Conservation (phyloP, 176 grass and related monocot species). For the Rhynchospora pubera region DNA sequence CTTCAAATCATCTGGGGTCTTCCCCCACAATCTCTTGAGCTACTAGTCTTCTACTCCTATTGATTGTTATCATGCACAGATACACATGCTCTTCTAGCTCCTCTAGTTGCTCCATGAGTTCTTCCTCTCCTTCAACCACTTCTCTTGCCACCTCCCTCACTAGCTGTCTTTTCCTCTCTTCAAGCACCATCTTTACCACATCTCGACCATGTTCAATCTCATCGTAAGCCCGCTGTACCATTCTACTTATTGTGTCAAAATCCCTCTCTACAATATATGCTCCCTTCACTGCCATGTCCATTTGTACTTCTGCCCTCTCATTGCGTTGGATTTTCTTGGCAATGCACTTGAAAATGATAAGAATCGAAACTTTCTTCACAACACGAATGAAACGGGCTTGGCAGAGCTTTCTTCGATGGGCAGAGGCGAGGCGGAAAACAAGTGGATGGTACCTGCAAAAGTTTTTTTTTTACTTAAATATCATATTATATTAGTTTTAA, state of each 20-base stretch:
- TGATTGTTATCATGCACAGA: constrained; percentile 83
- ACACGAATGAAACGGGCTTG: constrained; percentile 5
- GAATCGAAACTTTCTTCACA: constrained; percentile 17
- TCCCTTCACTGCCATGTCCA: constrained; percentile 70
- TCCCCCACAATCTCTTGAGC: constrained; percentile 29
- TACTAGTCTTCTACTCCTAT: constrained; percentile 63
- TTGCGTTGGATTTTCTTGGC: constrained; percentile 16
- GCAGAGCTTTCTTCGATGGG: constrained; percentile 24
- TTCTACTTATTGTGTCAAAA: constrained; percentile 74
- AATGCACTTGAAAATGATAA: constrained; percentile 27
- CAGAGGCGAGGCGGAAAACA: constrained; percentile 21
- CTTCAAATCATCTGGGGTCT: not conserved
- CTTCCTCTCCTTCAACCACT: constrained; percentile 43
- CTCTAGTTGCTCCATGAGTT: constrained; percentile 45
- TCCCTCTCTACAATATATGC: constrained; percentile 78
- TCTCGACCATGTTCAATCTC: constrained; percentile 85
- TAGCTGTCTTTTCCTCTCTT: constrained; percentile 27
- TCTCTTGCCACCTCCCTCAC: constrained; percentile 45
- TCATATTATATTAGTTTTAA: too few species aligned
- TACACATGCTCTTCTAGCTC: constrained; percentile 86
- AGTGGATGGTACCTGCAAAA: constrained; percentile 31
- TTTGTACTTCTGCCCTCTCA: constrained; percentile 13
- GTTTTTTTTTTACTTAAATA: not conserved
- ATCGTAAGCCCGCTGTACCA: constrained; percentile 67
- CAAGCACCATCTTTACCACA: constrained; percentile 51